These are phyloP conservation scores for Aureoboletus auriporus DNA, from an alignment of 768 basidiomycete species.

Conservation along the genomic window DNA sequence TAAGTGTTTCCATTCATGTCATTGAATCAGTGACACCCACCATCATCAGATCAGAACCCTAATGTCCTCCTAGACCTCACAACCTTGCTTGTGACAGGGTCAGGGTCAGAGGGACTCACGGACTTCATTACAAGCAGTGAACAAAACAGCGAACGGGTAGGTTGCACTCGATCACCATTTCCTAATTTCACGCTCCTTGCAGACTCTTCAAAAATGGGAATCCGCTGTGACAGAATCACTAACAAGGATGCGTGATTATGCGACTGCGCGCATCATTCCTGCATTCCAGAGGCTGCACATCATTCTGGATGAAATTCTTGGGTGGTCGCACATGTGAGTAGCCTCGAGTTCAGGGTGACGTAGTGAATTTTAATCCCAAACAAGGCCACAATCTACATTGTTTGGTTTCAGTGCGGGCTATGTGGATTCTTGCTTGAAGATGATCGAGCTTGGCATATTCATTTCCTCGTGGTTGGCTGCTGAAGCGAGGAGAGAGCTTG, in stretches of 20 bases:
- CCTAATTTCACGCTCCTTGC: slow-evolving; percentile 19
- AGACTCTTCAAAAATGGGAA: slow-evolving; percentile 87
- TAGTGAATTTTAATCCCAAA: slow-evolving; percentile 9
- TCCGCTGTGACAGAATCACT: slow-evolving; percentile 66
- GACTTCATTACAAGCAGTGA: slow-evolving; percentile 79
- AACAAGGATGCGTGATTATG: slow-evolving; percentile 66
- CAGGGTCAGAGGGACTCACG: slow-evolving; percentile 61
- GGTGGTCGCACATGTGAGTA: slow-evolving; percentile 72
- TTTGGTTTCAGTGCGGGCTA: slow-evolving; percentile 54
- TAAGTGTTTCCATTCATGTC: slow-evolving; percentile 33
- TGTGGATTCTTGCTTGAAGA: slow-evolving; percentile 48
- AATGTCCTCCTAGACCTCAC: slow-evolving; percentile 71
- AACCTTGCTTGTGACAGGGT: slow-evolving; percentile 63
- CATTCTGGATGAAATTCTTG: slow-evolving; percentile 71
- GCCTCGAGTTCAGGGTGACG: slow-evolving; percentile 10
- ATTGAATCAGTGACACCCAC: slow-evolving; percentile 8
- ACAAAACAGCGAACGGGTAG: slow-evolving; percentile 78
- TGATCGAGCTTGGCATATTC: slow-evolving; percentile 55
- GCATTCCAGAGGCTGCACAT: slow-evolving; percentile 76
- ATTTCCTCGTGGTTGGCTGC: slow-evolving; percentile 66
- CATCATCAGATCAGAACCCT: slow-evolving; percentile 49
- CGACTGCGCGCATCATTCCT: slow-evolving; percentile 65
- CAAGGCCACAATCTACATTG: slow-evolving; percentile 52
- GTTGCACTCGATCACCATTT: slow-evolving; percentile 15
- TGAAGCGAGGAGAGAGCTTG: slow-evolving; percentile 61